Percentiles rank a stretch among this genome's conserved stretches.
Conservation (phyloP, 345 rosid species). For the sweet orange (Citrus sinensis) region DNA sequence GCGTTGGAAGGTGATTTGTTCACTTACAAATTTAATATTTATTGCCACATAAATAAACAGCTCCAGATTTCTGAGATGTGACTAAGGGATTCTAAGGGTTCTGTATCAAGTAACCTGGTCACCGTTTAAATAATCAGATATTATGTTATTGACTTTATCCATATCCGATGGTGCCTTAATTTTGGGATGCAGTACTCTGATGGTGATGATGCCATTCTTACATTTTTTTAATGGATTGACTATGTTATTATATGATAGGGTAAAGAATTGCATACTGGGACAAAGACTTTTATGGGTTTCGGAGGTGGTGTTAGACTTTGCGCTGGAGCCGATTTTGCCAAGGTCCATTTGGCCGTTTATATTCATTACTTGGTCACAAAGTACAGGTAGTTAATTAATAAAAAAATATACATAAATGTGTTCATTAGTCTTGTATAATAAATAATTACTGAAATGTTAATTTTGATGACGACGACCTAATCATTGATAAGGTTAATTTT, state of each 20-base stretch:
- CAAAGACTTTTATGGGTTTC: slow-evolving; percentile 44
- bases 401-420: no score
- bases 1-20: slow-evolving; percentile 40
- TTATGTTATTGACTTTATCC: no score
- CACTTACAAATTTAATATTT: no score
- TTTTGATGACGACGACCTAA: background rate
- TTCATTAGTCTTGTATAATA: background rate
- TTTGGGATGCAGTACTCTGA: no score
- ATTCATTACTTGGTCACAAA: slow-evolving; percentile 32
- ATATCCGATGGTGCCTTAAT: no score
- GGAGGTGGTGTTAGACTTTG: slow-evolving; percentile 50
- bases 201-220: no score
- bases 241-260: background rate
- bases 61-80: no score
- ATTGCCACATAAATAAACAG: background rate
- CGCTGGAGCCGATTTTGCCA: slow-evolving; percentile 41
- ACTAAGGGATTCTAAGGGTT: no score
- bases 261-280: slow-evolving; percentile 26
- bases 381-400: slow-evolving; percentile 15
- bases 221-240: no score
- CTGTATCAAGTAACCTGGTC: no score
- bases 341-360: slow-evolving; percentile 33
- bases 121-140: no score
- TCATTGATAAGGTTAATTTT: background rate
- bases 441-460: no score